Percentiles rank a stretch among this genome's conserved stretches.
Evolutionary conservation across 345 rosid species (phyloP).

Genomic region (Orychophragmus violaceus): DNA sequence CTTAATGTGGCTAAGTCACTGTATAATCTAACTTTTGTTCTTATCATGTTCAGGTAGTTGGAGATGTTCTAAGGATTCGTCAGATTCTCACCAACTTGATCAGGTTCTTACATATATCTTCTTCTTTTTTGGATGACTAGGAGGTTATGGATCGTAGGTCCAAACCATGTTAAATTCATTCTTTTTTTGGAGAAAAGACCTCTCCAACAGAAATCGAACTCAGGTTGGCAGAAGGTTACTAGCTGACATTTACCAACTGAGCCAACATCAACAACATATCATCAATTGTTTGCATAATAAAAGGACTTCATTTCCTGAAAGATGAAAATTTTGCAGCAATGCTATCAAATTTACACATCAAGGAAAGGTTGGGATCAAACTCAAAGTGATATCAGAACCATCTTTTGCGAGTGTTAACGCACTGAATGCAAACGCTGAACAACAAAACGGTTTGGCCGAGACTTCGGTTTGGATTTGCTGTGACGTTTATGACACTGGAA

Average conservation of each 20-base stretch:
- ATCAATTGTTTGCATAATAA: neutral
- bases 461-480: constrained; percentile 82
- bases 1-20: neutral
- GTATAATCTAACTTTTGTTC: neutral
- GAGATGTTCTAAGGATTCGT: constrained; percentile 92
- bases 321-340: constrained; percentile 45
- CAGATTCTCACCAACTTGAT: constrained; percentile 95
- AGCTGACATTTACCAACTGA: too few relatives aligned
- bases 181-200: too few relatives aligned
- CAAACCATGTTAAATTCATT: too few relatives aligned
- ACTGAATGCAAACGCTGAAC: constrained; percentile 32
- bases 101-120: constrained; percentile 43
- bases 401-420: constrained; percentile 39
- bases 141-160: too few relatives aligned
- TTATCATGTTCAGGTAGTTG: constrained; percentile 57
- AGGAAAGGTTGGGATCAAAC: constrained; percentile 83
- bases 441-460: constrained; percentile 31
- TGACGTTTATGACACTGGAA: constrained; percentile 89
- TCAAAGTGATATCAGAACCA: constrained; percentile 64
- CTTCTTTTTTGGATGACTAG: too few relatives aligned
- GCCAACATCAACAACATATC: too few relatives aligned
- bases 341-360: constrained; percentile 94
- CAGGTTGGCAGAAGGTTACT: too few relatives aligned
- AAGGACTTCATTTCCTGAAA: neutral
- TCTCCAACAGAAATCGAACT: too few relatives aligned